Base-by-base conservation (phyloP, 78 protist species). In the Pelomyxa schiedti region DNA sequence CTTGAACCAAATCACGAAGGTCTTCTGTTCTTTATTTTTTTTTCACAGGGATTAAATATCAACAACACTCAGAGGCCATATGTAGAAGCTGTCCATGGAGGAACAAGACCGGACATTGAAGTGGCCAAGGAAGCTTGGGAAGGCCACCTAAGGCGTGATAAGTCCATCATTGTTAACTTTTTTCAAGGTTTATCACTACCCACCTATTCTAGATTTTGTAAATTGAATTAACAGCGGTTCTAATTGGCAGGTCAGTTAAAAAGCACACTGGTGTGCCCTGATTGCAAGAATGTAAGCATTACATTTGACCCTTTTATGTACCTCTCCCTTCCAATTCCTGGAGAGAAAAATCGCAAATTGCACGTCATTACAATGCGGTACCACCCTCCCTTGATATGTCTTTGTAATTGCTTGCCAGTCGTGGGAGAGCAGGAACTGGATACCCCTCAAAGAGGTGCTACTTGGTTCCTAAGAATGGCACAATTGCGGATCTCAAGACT, bases 251-350 rank as follows among this genome's bases (percentile, higher is more conserved):
- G 90, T 38, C 87, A 82, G 82, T 58, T 79, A 41, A 82, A 86
- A 42, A 74, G 85, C 7, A 67, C 76, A 4, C 66, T 88, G n/a
- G 71, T 36, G 9, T 91, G 95, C 69, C 78, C 88, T 4, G 35
- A 66, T 53, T 71, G 74, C 58, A 29, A 74, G 8, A 77, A 85
- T 43, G 74, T 65, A 40, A 68, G 82, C 26, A 74, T 82, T 16
- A 80, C 84, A 0, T 92, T 77, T 47, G 92, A 88, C 35, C 93
- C 95, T 22, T 88, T 58, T 58, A 88, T 88, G 93, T 92, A 66
- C 78, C 83, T 92, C 39, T 39, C 88, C 30, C 37, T 92, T 28
- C 95, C 93, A 0, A 68, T 90, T 3, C 94, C 94, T 26, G 79
- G 69, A 0, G 81, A 79, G 66, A 65, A 78, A 1, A 80, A 83